Conservation (phyloP, 2,329 filamentous ascomycete species). For the Colletotrichum trifolii region DNA sequence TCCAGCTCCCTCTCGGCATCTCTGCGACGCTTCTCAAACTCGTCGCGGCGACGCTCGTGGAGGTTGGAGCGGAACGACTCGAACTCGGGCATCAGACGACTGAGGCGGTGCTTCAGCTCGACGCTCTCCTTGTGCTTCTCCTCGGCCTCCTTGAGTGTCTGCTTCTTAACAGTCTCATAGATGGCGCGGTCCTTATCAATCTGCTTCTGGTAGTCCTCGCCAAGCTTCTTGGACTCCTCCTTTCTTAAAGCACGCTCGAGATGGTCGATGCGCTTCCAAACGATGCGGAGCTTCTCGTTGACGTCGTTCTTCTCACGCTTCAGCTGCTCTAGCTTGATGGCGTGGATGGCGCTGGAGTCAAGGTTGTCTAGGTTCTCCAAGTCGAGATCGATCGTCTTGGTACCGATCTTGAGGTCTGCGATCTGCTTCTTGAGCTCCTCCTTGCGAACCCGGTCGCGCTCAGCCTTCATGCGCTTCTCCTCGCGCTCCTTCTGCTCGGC, state of each 20-base stretch:
- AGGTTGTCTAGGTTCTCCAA: slow-evolving; percentile 85
- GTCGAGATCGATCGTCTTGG: slow-evolving; percentile 81
- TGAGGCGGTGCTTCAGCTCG: slow-evolving; percentile 91
- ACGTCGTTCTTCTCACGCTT: slow-evolving; percentile 99
- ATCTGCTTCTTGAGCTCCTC: slow-evolving; percentile 94
- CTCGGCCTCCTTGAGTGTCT: slow-evolving; percentile 84
- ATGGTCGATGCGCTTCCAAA: slow-evolving; percentile 96
- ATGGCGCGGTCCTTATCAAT: slow-evolving; percentile 80
- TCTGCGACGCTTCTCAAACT: slow-evolving; percentile 94
- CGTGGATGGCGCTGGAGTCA: slow-evolving; percentile 89
- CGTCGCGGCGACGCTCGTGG: slow-evolving; percentile 87
- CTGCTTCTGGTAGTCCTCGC: slow-evolving; percentile 86
- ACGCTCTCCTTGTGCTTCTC: slow-evolving; percentile 92
- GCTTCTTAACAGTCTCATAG: slow-evolving; percentile 81
- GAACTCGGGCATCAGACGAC: slow-evolving; percentile 84
- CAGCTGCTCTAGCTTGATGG: slow-evolving; percentile 93
- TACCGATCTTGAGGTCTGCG: slow-evolving; percentile 88
- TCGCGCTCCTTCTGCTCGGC: slow-evolving; percentile 94
- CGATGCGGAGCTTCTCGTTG: slow-evolving; percentile 88
- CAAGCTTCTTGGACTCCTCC: slow-evolving; percentile 93
- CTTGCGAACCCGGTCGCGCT: slow-evolving; percentile 89
- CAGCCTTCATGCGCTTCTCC: slow-evolving; percentile 84
- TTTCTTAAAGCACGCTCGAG: slow-evolving; percentile 96
- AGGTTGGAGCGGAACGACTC: slow-evolving; percentile 85
- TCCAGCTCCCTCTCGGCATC: slow-evolving; percentile 93